These are phyloP conservation scores for Ceratobasidium sp. DNA, from an alignment of 1,284 basidiomycete genomes.

Conservation along the genomic window DNA sequence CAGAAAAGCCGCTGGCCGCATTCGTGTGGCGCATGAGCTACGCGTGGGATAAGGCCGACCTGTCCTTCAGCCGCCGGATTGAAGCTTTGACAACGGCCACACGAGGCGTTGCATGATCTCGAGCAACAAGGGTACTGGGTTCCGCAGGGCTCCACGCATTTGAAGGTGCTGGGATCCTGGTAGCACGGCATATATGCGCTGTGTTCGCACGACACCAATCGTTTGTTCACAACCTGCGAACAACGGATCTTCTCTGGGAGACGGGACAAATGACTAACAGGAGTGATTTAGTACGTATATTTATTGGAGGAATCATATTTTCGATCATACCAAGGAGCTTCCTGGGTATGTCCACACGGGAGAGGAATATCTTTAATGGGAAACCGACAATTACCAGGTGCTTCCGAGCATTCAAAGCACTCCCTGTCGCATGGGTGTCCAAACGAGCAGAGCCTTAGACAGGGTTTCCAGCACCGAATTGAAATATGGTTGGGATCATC, in stretches of 20 bases:
- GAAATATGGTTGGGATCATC: conserved; percentile 70
- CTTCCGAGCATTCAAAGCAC: conserved; percentile 61
- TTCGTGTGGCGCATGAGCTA: conserved; percentile 63
- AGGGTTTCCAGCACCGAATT: conserved; percentile 67
- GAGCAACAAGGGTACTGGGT: conserved; percentile 66
- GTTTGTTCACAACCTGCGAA: conserved; percentile 61
- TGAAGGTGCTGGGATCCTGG: conserved; percentile 58
- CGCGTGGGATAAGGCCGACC: conserved; percentile 53
- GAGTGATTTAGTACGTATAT: neutral
- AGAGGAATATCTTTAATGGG: conserved; percentile 64
- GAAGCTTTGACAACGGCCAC: conserved; percentile 65
- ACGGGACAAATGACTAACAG: conserved; percentile 65
- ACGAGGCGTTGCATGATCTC: conserved; percentile 64
- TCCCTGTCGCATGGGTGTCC: conserved; percentile 71
- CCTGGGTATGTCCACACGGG: conserved; percentile 71
- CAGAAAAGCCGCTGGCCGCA: conserved; percentile 71
- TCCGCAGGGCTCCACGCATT: conserved; percentile 64
- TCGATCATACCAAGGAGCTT: conserved; percentile 70
- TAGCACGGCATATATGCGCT: conserved; percentile 63
- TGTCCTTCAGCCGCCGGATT: conserved; percentile 49
- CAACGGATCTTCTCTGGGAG: conserved; percentile 65
- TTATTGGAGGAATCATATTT: neutral
- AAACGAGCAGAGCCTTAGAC: conserved; percentile 67
- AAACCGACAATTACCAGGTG: conserved; percentile 72
- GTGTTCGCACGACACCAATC: conserved; percentile 72